phyloP scores from a whole-genome alignment of 2,329 filamentous ascomycete genomes.

The Penicillium sp. region DNA sequence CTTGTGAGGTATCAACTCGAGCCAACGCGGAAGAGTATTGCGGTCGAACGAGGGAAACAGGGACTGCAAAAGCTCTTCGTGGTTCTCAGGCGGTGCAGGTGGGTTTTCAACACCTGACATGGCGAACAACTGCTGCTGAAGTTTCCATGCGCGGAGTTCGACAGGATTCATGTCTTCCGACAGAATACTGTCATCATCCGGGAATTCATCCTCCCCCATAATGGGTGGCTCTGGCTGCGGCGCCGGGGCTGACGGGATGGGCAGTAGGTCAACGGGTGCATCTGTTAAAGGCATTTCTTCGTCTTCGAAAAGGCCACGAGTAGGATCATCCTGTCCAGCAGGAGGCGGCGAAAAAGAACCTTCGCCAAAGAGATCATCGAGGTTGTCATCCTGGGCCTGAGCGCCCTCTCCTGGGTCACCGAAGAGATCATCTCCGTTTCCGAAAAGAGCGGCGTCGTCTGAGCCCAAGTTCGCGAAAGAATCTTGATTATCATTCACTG shows the following conservation, averaged over 20 bases:
- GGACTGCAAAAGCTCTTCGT: conserved; percentile 72
- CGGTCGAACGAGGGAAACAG: conserved; percentile 79
- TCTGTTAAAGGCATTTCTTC: conserved; percentile 16
- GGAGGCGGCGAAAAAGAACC: conserved; percentile 34
- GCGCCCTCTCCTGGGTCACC: conserved; percentile 23
- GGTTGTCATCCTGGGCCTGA: conserved; percentile 34
- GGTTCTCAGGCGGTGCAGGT: conserved; percentile 68
- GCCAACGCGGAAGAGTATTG: conserved; percentile 72
- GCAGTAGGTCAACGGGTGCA: conserved; percentile 18
- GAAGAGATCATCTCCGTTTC: conserved; percentile 21
- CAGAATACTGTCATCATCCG: conserved; percentile 27
- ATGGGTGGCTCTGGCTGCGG: conserved; percentile 24
- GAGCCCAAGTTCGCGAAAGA: conserved; percentile 25
- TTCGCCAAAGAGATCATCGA: conserved; percentile 51
- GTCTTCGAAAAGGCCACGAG: conserved; percentile 33
- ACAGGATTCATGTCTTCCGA: conserved; percentile 42
- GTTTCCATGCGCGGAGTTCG: conserved; percentile 42
- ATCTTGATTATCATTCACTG: conserved; percentile 57
- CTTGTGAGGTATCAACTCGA: conserved; percentile 77
- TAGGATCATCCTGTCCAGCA: conserved; percentile 29
- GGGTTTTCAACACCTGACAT: conserved; percentile 55
- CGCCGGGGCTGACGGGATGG: conserved; percentile 13
- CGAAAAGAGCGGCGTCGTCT: conserved; percentile 41
- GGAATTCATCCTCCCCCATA: conserved; percentile 24
- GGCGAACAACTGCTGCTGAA: conserved; percentile 47